Evolutionary conservation across 129 eudicot genomes (phyloP), one percentile per base, ranked within the genome.

Genomic region (Tagetes erecta): DNA sequence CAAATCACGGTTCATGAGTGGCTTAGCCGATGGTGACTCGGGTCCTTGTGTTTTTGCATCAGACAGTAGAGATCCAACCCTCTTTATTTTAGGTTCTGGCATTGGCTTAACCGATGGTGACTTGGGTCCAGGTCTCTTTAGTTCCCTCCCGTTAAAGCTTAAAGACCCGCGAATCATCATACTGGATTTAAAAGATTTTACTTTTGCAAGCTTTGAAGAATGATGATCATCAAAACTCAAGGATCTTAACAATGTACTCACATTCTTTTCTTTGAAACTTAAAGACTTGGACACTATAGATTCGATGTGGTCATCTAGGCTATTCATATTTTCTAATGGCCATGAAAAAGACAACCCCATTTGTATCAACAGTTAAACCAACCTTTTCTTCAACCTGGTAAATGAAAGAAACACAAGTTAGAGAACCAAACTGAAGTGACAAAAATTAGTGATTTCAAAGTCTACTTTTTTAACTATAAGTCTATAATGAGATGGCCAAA

Each of bases 311-410:
- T 68, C 76, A 57, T 90, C 91, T 11, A 85, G 30, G 73, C 85
- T 86, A 47, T 80, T 84, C 33, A 80, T 35, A 72, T 57, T 63
- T 30, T 80, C 82, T 63, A 84, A 82, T 42, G 90, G 95, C 75
- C 86, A 83, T 41, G 87, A 86, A 78, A 82, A 65, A 33, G 86
- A 78, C 72, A 82, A 31, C 58, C 97, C 91, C 93, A 89, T 92
- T 78, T 67, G 68, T 40, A 44, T 0, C 1, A 67, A 67, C 42
- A 7, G 33, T 8, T 65, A 36, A 53, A 52, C 64, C 64, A 75
- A 52, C 64, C 67, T 67, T 63, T 79, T 72, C 73, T 53, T 40
- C 57, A 78, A 63, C 73, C 82, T 78, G 73, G 74, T 72, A 72
- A 55, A 72, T 4, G 13, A n/a, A 65, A 79, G 5, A 71, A 62